phyloP scores from a whole-genome alignment of 2,329 filamentous ascomycete species.

The Ascochyta koolunga region DNA sequence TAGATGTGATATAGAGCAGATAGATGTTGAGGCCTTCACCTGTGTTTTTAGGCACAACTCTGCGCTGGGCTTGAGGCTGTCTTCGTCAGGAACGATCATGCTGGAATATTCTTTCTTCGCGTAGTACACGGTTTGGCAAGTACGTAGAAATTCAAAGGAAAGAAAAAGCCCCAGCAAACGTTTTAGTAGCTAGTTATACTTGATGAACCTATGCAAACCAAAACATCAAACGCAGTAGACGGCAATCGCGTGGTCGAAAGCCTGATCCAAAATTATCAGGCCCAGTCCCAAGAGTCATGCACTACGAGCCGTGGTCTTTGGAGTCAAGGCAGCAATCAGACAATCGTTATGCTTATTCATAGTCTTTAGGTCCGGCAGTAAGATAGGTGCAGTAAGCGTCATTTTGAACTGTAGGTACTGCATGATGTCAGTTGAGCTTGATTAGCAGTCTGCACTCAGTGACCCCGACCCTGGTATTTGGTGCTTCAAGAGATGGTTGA shows the following conservation, averaged over 20 bases:
- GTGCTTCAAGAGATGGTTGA: slow-evolving; percentile 18
- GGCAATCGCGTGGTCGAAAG: slow-evolving; percentile 28
- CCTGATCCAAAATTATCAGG: slow-evolving; percentile 18
- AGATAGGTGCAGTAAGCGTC: slow-evolving; percentile 25
- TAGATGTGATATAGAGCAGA: too few species aligned
- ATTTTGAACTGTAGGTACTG: slow-evolving; percentile 34
- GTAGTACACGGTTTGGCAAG: too few species aligned
- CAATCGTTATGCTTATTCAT: slow-evolving; percentile 29
- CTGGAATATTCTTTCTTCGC: too few species aligned
- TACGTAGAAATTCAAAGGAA: too few species aligned
- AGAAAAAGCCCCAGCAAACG: too few species aligned
- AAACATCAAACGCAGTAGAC: slow-evolving; percentile 17
- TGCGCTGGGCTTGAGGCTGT: background rate
- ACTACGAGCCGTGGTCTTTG: slow-evolving; percentile 24
- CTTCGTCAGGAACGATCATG: too few species aligned
- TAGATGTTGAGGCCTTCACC: background rate
- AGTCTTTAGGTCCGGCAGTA: slow-evolving; percentile 28
- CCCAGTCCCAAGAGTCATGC: slow-evolving; percentile 19
- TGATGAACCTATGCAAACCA: too few species aligned
- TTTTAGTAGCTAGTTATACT: too few species aligned
- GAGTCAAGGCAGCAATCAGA: slow-evolving; percentile 22
- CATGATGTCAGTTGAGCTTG: background rate
- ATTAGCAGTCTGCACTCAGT: background rate
- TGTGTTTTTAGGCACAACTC: too few species aligned
- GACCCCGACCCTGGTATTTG: slow-evolving; percentile 21